These are phyloP conservation scores for Dysphania ambrosioides DNA, from an alignment of 148 eudicot genomes.

Conservation along the genomic window DNA sequence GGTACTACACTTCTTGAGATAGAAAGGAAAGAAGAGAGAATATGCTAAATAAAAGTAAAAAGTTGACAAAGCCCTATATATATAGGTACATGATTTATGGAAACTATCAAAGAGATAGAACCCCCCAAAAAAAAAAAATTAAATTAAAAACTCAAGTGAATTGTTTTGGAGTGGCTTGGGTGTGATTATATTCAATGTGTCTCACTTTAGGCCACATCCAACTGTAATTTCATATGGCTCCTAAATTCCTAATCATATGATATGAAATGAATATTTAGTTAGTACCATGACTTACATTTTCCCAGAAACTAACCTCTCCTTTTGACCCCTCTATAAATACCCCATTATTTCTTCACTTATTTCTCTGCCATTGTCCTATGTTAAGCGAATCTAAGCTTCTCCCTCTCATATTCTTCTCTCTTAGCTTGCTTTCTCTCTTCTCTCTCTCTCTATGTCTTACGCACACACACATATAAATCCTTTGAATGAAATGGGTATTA, in stretches of 20 bases:
- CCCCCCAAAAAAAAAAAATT: neutral
- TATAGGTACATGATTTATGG: conserved; percentile 10
- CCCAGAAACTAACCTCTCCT: neutral
- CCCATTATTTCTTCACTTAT: conserved; percentile 1
- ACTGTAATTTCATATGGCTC: conserved; percentile 23
- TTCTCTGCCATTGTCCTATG: neutral
- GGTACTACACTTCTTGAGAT: conserved; percentile 13
- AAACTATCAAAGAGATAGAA: neutral
- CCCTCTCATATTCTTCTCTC: neutral
- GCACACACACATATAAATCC: neutral
- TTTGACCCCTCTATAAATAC: conserved; percentile 25
- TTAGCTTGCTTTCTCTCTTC: too few relatives aligned
- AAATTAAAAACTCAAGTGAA: too few relatives aligned
- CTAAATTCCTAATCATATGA: conserved; percentile 30
- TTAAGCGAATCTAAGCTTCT: too few relatives aligned
- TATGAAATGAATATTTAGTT: conserved; percentile 5
- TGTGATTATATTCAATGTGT: conserved; percentile 34
- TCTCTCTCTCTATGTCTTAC: conserved; percentile 12
- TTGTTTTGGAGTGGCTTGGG: conserved; percentile 26
- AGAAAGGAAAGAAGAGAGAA: conserved; percentile 17
- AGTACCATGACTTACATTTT: neutral
- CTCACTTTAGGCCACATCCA: conserved; percentile 31
- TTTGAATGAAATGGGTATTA: too few relatives aligned
- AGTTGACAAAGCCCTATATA: conserved; percentile 23
- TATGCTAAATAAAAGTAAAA: conserved; percentile 12